A percentile compares a stretch with the other conserved stretches of the same genome.
phyloP scores from a whole-genome alignment of 345 rosid genomes.

The Angophora floribunda region DNA sequence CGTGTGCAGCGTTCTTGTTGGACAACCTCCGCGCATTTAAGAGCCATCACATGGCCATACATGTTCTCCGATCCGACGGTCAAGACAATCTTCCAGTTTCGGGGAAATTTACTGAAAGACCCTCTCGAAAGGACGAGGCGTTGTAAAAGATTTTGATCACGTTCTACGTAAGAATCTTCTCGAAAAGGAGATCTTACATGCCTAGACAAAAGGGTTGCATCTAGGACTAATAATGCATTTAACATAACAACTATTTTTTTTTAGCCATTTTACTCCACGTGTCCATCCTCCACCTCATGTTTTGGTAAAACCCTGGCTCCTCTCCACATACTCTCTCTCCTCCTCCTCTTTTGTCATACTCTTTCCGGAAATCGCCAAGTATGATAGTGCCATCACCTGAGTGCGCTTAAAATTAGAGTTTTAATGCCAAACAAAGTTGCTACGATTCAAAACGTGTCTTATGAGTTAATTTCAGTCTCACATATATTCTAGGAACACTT shows the following conservation, averaged over 20 bases:
- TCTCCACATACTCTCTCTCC: neutral
- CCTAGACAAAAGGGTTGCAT: neutral
- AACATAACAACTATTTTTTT: neutral
- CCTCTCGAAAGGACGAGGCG: neutral
- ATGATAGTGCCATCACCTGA: no score
- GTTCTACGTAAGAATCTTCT: no score
- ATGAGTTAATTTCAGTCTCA: neutral
- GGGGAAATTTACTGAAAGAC: neutral
- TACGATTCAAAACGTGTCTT: neutral
- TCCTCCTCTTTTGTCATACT: neutral
- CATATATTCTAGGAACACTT: neutral
- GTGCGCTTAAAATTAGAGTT: neutral
- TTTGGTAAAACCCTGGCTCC: neutral
- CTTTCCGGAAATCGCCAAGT: no score
- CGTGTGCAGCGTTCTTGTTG: neutral
- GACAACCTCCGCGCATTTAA: neutral
- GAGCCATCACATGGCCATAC: neutral
- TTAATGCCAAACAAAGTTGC: neutral
- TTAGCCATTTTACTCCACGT: neutral
- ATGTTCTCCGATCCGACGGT: neutral
- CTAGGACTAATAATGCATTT: fast-evolving
- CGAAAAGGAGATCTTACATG: neutral
- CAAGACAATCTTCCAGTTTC: neutral
- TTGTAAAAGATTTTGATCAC: fast-evolving
- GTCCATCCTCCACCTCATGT: neutral